Percentiles rank a stretch among this genome's conserved stretches.
Evolutionary conservation across 2,329 filamentous ascomycete genomes (phyloP).

Genomic region (Pseudopyrenochaeta lycopersici): DNA sequence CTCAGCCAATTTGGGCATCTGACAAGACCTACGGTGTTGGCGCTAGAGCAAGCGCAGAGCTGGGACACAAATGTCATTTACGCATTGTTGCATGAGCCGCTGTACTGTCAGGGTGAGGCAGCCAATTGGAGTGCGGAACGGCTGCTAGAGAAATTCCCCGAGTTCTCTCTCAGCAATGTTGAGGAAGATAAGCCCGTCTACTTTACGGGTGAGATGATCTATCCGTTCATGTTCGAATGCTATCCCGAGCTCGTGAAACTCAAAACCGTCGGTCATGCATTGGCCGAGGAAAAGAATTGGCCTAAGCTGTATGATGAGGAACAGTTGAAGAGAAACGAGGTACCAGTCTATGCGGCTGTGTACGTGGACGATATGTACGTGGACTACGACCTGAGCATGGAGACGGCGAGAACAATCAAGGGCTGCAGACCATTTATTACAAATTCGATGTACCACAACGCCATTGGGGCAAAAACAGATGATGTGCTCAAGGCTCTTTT

Average conservation of each 20-base stretch:
- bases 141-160: conserved; percentile 61
- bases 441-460: conserved; percentile 88
- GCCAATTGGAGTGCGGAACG: conserved; percentile 80
- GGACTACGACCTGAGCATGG: conserved; percentile 75
- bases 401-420: conserved; percentile 78
- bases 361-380: conserved; percentile 95
- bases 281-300: conserved; percentile 77
- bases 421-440: conserved; percentile 84
- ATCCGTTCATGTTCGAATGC: conserved; percentile 82
- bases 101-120: conserved; percentile 77
- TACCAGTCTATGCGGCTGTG: conserved; percentile 85
- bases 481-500: conserved; percentile 82
- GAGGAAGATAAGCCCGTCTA: conserved; percentile 65
- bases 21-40: conserved; percentile 73
- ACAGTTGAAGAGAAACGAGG: conserved; percentile 77
- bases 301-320: conserved; percentile 77
- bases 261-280: conserved; percentile 71
- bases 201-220: conserved; percentile 95
- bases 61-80: conserved; percentile 86
- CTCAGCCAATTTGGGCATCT: conserved; percentile 79
- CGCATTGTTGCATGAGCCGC: conserved; percentile 84
- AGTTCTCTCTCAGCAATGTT: conserved; percentile 53
- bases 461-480: conserved; percentile 74
- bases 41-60: conserved; percentile 71
- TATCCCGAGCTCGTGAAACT: conserved; percentile 79